Evolutionary conservation across 495 filamentous ascomycete species (phyloP).

Genomic region (Lindgomyces ingoldianus): DNA sequence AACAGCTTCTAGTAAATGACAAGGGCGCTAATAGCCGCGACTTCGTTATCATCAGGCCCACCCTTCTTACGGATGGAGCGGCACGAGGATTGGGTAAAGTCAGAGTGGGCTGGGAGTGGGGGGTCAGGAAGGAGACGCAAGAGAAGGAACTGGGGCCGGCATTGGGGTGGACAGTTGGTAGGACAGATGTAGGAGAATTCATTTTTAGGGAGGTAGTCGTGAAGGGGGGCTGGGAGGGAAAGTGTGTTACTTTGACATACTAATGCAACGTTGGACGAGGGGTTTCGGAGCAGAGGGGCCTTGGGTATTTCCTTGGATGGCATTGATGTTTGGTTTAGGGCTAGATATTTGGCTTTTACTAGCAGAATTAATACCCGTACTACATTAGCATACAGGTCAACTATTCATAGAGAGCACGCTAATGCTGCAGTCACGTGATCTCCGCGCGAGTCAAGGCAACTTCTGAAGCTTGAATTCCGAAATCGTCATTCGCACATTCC

Average conservation of each 20-base stretch:
- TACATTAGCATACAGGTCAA: too few species aligned
- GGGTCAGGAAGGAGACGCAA: constrained; percentile 13
- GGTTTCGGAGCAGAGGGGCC: too few species aligned
- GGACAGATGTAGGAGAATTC: constrained; percentile 44
- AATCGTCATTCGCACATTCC: too few species aligned
- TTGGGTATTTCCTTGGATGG: background rate
- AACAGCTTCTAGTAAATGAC: constrained; percentile 47
- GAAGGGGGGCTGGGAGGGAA: constrained; percentile 30
- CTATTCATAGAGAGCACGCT: too few species aligned
- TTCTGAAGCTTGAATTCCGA: too few species aligned
- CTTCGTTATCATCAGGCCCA: constrained; percentile 55
- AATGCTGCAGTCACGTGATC: too few species aligned
- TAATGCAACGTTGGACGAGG: background rate
- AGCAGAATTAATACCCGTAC: too few species aligned
- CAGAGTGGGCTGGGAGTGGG: constrained; percentile 33
- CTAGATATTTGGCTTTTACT: too few species aligned
- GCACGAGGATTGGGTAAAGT: constrained; percentile 35
- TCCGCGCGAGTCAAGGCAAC: too few species aligned
- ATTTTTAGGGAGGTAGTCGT: constrained; percentile 35
- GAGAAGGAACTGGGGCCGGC: constrained; percentile 35
- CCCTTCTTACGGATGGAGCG: constrained; percentile 40
- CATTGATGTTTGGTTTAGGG: background rate
- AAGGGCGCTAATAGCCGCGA: constrained; percentile 33
- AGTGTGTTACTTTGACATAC: constrained; percentile 32
- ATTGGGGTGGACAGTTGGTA: constrained; percentile 39